phyloP scores from a whole-genome alignment of 1,284 basidiomycete species.

The Puccinia brachypodii region DNA sequence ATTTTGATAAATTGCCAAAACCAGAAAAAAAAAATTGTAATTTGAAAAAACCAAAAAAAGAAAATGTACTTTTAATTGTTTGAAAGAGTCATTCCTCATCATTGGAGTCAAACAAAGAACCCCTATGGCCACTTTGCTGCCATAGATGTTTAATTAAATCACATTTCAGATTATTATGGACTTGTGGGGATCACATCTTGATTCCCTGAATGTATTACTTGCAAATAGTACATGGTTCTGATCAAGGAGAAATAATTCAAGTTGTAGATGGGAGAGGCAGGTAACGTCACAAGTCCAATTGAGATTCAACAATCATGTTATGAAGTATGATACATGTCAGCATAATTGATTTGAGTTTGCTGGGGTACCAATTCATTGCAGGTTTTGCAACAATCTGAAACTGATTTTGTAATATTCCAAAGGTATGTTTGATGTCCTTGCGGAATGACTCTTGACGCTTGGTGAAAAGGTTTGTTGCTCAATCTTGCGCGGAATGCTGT shows the following conservation, averaged over 20 bases:
- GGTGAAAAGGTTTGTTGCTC: neutral
- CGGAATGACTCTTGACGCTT: neutral
- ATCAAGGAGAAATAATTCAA: neutral
- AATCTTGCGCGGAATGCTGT: too few relatives aligned
- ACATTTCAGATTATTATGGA: too few relatives aligned
- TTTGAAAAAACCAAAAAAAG: too few relatives aligned
- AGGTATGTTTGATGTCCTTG: slow-evolving; percentile 9
- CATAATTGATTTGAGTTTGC: neutral
- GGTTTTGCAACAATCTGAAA: neutral
- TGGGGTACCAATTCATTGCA: neutral
- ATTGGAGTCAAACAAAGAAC: too few relatives aligned
- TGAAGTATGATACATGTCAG: neutral
- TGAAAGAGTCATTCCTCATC: too few relatives aligned
- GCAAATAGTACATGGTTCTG: neutral
- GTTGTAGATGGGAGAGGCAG: neutral
- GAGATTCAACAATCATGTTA: neutral
- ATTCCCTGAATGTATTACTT: too few relatives aligned
- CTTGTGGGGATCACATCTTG: too few relatives aligned
- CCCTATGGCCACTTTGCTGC: too few relatives aligned
- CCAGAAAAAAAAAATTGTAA: too few relatives aligned
- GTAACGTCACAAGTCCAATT: neutral
- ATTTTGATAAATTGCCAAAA: too few relatives aligned
- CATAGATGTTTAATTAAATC: too few relatives aligned
- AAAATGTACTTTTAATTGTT: too few relatives aligned
- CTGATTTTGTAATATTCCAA: slow-evolving; percentile 5